phyloP scores from a whole-genome alignment of 768 basidiomycete genomes.

The Russula sp. region DNA sequence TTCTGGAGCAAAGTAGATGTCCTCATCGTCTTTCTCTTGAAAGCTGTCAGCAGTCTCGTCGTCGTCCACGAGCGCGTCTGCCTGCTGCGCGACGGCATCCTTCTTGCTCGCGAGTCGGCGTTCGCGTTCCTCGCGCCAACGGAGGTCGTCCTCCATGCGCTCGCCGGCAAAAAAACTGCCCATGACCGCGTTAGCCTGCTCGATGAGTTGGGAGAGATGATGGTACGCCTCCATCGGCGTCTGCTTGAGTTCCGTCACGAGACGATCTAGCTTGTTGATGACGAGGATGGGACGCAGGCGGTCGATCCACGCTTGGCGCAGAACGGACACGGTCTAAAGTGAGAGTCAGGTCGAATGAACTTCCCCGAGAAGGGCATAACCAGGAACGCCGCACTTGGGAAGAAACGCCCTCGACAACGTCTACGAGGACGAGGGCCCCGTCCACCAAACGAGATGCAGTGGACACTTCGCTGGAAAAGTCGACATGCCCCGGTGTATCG shows the following conservation, averaged over 20 bases:
- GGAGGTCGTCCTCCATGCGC: slow-evolving; percentile 91
- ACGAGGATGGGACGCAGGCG: slow-evolving; percentile 84
- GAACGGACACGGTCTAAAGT: slow-evolving; percentile 82
- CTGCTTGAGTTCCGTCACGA: slow-evolving; percentile 89
- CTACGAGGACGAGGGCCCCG: slow-evolving; percentile 91
- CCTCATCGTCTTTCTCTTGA: slow-evolving; percentile 95
- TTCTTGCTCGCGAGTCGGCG: slow-evolving; percentile 70
- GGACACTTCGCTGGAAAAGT: slow-evolving; percentile 96
- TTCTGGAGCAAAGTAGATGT: slow-evolving; percentile 95
- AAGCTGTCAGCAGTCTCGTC: slow-evolving; percentile 63
- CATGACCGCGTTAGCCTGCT: slow-evolving; percentile 98
- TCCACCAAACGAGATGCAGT: slow-evolving; percentile 91
- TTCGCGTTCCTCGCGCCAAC: slow-evolving; percentile 92
- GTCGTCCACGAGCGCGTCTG: slow-evolving; percentile 49
- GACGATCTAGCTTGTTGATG: slow-evolving; percentile 93
- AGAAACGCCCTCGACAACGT: slow-evolving; percentile 96
- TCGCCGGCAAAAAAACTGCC: slow-evolving; percentile 92
- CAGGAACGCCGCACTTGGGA: slow-evolving; percentile 65
- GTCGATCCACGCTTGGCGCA: slow-evolving; percentile 92
- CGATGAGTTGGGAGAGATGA: slow-evolving; percentile 87
- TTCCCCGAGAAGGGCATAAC: background rate
- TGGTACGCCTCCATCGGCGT: slow-evolving; percentile 90
- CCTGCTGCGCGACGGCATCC: slow-evolving; percentile 58
- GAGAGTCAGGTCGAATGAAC: background rate
- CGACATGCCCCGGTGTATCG: slow-evolving; percentile 98